These are phyloP conservation scores for Candida rishiriensis DNA, from an alignment of 805 yeast genomes.

Conservation along the genomic window DNA sequence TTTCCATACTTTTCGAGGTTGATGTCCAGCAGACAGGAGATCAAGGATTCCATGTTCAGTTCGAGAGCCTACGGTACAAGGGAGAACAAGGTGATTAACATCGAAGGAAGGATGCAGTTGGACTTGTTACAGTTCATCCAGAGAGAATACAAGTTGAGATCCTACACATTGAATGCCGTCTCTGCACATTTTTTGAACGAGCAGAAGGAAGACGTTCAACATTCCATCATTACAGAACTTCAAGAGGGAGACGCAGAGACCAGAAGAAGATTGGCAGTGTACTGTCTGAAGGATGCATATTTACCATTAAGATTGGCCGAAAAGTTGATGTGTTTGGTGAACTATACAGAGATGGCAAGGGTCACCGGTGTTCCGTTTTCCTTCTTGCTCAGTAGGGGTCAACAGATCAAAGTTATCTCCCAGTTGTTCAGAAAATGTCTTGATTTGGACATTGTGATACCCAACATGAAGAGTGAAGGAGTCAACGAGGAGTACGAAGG, in stretches of 20 bases:
- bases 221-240: constrained; percentile 89
- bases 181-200: constrained; percentile 91
- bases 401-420: constrained; percentile 95
- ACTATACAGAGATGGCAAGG: constrained; percentile 98
- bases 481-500: constrained; percentile 94
- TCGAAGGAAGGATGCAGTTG: constrained; percentile 93
- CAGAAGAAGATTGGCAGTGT: constrained; percentile 91
- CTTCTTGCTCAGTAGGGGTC: constrained; percentile 84
- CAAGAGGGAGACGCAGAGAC: constrained; percentile 93
- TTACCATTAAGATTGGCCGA: constrained; percentile 84
- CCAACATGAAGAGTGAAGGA: constrained; percentile 81
- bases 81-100: constrained; percentile 85
- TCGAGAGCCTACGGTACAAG: constrained; percentile 96
- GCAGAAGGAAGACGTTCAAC: constrained; percentile 97
- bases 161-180: constrained; percentile 92
- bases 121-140: constrained; percentile 91
- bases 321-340: constrained; percentile 92
- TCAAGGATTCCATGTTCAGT: constrained; percentile 76
- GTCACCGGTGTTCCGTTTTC: constrained; percentile 98
- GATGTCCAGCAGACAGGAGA: constrained; percentile 62
- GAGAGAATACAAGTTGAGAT: constrained; percentile 90
- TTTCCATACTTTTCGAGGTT: constrained; percentile 91
- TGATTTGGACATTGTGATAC: constrained; percentile 80
- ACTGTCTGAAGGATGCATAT: constrained; percentile 94
- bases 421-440: constrained; percentile 92